phyloP scores from a whole-genome alignment of 2,329 filamentous ascomycete species.

The Fusarium sp. region DNA sequence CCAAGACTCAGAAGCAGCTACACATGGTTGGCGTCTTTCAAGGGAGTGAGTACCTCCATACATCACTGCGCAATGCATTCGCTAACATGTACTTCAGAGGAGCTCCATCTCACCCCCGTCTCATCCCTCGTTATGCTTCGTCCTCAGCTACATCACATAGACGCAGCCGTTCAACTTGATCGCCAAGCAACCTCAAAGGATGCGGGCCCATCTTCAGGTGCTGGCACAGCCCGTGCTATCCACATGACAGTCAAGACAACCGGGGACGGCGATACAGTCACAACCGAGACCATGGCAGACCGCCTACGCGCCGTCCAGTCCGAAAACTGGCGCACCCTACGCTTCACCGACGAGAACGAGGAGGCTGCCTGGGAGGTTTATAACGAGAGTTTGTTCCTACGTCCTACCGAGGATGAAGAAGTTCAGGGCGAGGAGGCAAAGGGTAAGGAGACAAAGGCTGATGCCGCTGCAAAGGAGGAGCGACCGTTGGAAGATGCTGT shows the following conservation, averaged over 20 bases:
- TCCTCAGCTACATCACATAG: slow-evolving; percentile 92
- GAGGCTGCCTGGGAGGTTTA: slow-evolving; percentile 82
- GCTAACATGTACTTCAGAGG: slow-evolving; percentile 63
- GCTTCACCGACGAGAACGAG: slow-evolving; percentile 85
- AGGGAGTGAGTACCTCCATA: slow-evolving; percentile 68
- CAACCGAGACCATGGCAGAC: slow-evolving; percentile 78
- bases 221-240: slow-evolving; percentile 76
- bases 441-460: slow-evolving; percentile 23
- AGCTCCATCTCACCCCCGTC: slow-evolving; percentile 88
- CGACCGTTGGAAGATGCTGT: slow-evolving; percentile 52
- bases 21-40: slow-evolving; percentile 96
- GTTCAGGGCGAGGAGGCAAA: slow-evolving; percentile 25
- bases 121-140: slow-evolving; percentile 88
- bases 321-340: slow-evolving; percentile 83
- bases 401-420: slow-evolving; percentile 21
- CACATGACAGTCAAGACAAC: slow-evolving; percentile 88
- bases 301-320: slow-evolving; percentile 82
- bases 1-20: slow-evolving; percentile 76
- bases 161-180: slow-evolving; percentile 82
- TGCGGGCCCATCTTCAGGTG: slow-evolving; percentile 47
- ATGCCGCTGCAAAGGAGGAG: slow-evolving; percentile 32
- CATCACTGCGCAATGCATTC: not conserved
- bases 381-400: slow-evolving; percentile 73
- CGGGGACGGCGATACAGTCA: slow-evolving; percentile 73
- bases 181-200: slow-evolving; percentile 57